Evolutionary conservation across 2,329 filamentous ascomycete genomes (phyloP).

Genomic region (Aureobasidium sp.): DNA sequence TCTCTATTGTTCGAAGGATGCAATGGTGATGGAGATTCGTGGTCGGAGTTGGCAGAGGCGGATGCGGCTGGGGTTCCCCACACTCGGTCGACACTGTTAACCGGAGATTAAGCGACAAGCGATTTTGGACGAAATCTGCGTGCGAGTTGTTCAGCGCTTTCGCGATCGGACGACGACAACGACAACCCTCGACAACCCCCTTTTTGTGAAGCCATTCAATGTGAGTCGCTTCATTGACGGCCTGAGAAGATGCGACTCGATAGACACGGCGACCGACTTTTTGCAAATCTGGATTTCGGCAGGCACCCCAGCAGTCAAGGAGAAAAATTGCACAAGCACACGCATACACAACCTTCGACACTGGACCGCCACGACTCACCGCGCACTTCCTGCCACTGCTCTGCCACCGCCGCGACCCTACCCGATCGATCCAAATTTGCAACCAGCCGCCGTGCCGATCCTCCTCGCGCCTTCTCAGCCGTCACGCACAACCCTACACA

Average conservation of each 20-base stretch:
- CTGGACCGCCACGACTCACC: background rate
- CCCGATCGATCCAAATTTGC: background rate
- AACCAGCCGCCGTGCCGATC: background rate
- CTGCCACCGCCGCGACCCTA: background rate
- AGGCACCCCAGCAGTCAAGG: background rate
- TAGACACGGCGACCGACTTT: background rate
- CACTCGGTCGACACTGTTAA: background rate
- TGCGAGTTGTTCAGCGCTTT: background rate
- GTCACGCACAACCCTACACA: background rate
- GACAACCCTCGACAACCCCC: conserved; percentile 12
- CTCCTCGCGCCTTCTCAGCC: background rate
- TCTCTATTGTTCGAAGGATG: no score
- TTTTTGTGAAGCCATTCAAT: conserved; percentile 12
- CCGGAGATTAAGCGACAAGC: background rate
- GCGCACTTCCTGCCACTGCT: background rate
- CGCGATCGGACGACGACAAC: conserved; percentile 3
- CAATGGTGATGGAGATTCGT: no score
- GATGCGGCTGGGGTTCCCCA: background rate
- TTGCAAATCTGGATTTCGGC: background rate
- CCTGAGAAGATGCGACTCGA: background rate
- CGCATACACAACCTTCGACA: background rate
- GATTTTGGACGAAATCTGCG: background rate
- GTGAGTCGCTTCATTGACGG: conserved; percentile 6
- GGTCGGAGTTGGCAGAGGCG: background rate
- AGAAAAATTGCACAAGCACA: background rate